Conservation (phyloP, 805 yeast species). For the Monosporozyma unispora region DNA sequence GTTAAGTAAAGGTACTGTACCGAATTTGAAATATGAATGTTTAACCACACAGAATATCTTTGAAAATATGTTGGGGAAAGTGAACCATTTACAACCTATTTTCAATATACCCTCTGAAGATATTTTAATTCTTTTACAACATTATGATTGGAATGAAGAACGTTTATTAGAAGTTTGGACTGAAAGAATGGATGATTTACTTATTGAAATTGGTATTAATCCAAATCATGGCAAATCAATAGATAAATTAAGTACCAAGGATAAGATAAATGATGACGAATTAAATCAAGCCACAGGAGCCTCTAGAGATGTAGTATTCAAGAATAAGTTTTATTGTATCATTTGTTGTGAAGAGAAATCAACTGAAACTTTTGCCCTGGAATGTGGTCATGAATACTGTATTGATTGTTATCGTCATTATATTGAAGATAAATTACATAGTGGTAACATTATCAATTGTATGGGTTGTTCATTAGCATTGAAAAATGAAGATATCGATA, state of each 20-base stretch:
- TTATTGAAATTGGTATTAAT: slow-evolving; percentile 29
- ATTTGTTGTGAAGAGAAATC: slow-evolving; percentile 63
- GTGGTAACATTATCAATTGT: slow-evolving; percentile 50
- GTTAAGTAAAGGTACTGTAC: slow-evolving; percentile 16
- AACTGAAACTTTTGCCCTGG: slow-evolving; percentile 38
- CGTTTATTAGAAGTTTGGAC: slow-evolving; percentile 47
- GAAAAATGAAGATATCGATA: slow-evolving; percentile 34
- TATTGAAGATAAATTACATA: slow-evolving; percentile 35
- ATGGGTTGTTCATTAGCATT: slow-evolving; percentile 45
- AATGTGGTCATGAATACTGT: slow-evolving; percentile 70
- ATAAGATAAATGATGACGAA: background rate
- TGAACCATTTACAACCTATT: slow-evolving; percentile 24
- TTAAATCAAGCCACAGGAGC: background rate
- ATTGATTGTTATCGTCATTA: slow-evolving; percentile 57
- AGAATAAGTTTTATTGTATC: slow-evolving; percentile 38
- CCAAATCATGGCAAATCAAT: background rate
- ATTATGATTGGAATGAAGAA: slow-evolving; percentile 53
- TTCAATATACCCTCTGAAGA: slow-evolving; percentile 23
- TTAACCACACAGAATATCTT: slow-evolving; percentile 29
- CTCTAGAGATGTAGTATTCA: slow-evolving; percentile 11
- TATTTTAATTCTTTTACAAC: slow-evolving; percentile 37
- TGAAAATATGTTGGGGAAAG: slow-evolving; percentile 22
- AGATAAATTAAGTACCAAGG: background rate
- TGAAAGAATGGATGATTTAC: slow-evolving; percentile 33
- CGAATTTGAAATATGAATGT: slow-evolving; percentile 24